Conservation (phyloP, 2,329 filamentous ascomycete genomes). For the Neonectria ditissima region DNA sequence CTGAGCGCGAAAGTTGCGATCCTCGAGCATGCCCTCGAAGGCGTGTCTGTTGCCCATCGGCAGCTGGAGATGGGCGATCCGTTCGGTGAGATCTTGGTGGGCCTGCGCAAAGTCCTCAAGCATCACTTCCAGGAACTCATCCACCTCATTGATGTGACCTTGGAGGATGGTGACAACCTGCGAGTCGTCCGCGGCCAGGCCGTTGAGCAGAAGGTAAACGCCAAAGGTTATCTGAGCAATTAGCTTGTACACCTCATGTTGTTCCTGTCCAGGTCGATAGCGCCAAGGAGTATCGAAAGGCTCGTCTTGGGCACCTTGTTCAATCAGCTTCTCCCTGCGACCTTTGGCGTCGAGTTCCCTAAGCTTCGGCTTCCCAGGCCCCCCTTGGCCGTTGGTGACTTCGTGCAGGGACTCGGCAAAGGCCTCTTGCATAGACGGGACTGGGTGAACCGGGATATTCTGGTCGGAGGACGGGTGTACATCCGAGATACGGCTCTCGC, state of each 20-base stretch:
- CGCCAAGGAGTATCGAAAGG: slow-evolving; percentile 82
- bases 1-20: slow-evolving; percentile 82
- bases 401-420: slow-evolving; percentile 87
- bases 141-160: slow-evolving; percentile 92
- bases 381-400: slow-evolving; percentile 63
- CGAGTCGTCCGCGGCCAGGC: slow-evolving; percentile 86
- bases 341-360: slow-evolving; percentile 67
- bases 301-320: slow-evolving; percentile 74
- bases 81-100: slow-evolving; percentile 80
- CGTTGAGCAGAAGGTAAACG: slow-evolving; percentile 86
- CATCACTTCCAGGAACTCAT: slow-evolving; percentile 87
- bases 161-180: slow-evolving; percentile 92
- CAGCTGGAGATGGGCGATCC: slow-evolving; percentile 82
- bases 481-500: slow-evolving; percentile 26
- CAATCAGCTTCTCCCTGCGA: slow-evolving; percentile 75
- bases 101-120: slow-evolving; percentile 87
- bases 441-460: slow-evolving; percentile 68
- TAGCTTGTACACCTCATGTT: slow-evolving; percentile 91
- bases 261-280: slow-evolving; percentile 78
- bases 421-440: slow-evolving; percentile 80
- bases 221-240: slow-evolving; percentile 94
- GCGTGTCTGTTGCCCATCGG: slow-evolving; percentile 85
- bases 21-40: slow-evolving; percentile 89
- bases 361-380: slow-evolving; percentile 62
- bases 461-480: slow-evolving; percentile 35